Evolutionary conservation across 2,329 filamentous ascomycete species (phyloP), one percentile per base, ranked within the genome.

Genomic region (Phialemonium atrogriseum): DNA sequence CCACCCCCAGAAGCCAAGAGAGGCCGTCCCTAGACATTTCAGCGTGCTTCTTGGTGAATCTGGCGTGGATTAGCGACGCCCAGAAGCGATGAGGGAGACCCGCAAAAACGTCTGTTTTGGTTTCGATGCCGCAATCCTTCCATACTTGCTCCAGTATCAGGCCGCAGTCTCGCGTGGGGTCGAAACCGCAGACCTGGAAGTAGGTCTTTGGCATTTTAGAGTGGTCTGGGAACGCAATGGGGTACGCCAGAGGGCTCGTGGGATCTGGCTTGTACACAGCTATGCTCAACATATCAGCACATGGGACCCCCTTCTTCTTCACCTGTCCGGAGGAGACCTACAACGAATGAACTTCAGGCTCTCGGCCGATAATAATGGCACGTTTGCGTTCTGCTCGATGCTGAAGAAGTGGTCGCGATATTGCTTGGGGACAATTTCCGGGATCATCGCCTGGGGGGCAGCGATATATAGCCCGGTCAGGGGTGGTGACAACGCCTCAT

Each of bases 11-110:
- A 11, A 28, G n/a, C 27, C 27, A 28, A 21, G 17, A 11, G 11
- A 28, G n/a, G 10, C 27, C 27, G 7, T 20, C 27, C n/a, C 3
- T 8, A n/a, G 27, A 20, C 7, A 20, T 19, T n/a, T 28, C 21
- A 4, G 17, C 14, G 8, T 28, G 27, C 27, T 10, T 28, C 14
- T 28, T 21, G 7, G 17, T 28, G 17, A 28, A 28, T 7, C 10
- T 9, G 5, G 27, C 27, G 14, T 28, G 17, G 3, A 21, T 20
- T 5, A 20, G 21, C 27, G 17, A 13, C 6, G 17, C 17, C 27
- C 27, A 56, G 31, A 55, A 55, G 1, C 38, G 41, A 36, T 54
- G 52, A 16, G 49, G 50, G 15, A 52, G 33, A 5, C 51, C 50
- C 2, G 49, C 43, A 22, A 52, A 54, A 1, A 51, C 30, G n/a